Evolutionary conservation across 2,329 filamentous ascomycete genomes (phyloP), one percentile per base, ranked within the genome.

Genomic region (Aspergillus latus): DNA sequence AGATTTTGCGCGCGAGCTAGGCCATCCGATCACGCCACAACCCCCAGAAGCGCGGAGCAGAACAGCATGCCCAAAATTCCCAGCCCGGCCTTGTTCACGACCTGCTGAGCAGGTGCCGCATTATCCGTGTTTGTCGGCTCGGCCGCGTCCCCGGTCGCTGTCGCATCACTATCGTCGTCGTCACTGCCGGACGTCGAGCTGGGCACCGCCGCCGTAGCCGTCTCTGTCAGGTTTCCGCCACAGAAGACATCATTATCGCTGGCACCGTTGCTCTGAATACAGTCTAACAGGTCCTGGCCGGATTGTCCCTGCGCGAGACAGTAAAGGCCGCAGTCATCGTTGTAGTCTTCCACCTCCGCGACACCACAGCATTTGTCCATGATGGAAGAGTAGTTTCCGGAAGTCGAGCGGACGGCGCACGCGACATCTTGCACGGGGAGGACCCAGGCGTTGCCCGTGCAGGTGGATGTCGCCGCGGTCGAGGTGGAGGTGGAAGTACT

Each of bases 271-370:
- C 68, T 61, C 48, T 61, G 69, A 11, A 82, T 66, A 60, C 80
- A 82, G 3, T 64, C 32, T 4, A 65, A 64, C 34, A 80, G 64
- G 4, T 71, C 62, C 9, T 59, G 54, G 49, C 77, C 64, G 21
- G 62, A 68, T 59, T 79, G 76, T 43, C 64, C 74, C 43, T 70
- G 65, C 0, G 76, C 77, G 13, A 77, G 75, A 62, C 80, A 82
- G 77, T 82, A 82, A 57, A 81, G 63, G 13, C 76, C 78, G 71
- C 80, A 82, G 63, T 74, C 68, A 65, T 75, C 63, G 64, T 77
- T 71, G 75, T 81, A 82, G 60, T 69, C 68, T 48, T 76, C 66
- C 29, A 81, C 71, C 21, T 74, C 66, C 51, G 79, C 76, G 9
- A 70, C 60, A 9, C 72, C 69, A 64, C 80, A 82, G 75, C 80